Evolutionary conservation across 2,329 filamentous ascomycete genomes (phyloP).

Genomic region (Neocucurbitaria cava): DNA sequence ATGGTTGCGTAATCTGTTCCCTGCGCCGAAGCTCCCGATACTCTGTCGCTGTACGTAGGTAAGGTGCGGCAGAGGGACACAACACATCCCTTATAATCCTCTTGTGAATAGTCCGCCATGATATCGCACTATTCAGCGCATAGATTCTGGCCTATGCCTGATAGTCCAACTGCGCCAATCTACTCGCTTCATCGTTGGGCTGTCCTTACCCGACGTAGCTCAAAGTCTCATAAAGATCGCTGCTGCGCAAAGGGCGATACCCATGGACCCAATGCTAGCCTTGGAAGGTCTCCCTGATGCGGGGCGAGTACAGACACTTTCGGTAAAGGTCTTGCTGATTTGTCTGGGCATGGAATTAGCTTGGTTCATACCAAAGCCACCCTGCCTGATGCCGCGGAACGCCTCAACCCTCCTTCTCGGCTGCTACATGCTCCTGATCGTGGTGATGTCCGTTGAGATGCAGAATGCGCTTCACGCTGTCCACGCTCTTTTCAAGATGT

Average conservation of each 20-base stretch:
- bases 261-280: neutral
- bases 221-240: neutral
- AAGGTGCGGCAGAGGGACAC: too few species aligned
- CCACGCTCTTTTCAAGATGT: constrained; percentile 54
- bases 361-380: neutral
- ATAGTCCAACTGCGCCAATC: too few species aligned
- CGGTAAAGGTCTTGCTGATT: neutral
- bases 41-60: too few species aligned
- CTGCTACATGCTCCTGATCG: constrained; percentile 9
- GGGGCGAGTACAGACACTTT: neutral
- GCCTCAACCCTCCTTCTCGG: constrained; percentile 16
- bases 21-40: too few species aligned
- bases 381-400: neutral
- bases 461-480: constrained; percentile 54
- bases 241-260: neutral
- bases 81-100: too few species aligned
- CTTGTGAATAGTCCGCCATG: too few species aligned
- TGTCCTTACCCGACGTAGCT: neutral
- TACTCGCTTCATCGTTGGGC: too few species aligned
- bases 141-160: too few species aligned
- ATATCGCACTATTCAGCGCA: too few species aligned
- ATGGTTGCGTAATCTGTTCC: too few species aligned
- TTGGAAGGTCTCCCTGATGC: neutral
- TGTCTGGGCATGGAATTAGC: neutral
- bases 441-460: constrained; percentile 39